Evolutionary conservation across 495 filamentous ascomycete genomes (phyloP).

Genomic region (Penicillium canariense): DNA sequence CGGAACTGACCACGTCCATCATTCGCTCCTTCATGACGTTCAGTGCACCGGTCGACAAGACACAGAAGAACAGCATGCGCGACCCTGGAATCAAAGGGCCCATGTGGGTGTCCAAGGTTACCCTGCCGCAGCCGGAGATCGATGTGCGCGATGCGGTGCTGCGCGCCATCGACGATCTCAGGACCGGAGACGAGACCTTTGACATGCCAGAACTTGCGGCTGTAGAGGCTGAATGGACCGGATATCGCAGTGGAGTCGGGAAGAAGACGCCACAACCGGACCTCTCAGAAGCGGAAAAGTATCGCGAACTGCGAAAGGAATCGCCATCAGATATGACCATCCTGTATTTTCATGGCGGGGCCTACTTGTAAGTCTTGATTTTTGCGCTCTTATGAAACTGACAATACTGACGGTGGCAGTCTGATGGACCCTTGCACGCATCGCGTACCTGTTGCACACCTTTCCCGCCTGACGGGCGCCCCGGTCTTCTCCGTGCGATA

Average conservation of each 20-base stretch:
- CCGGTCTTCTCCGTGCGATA: constrained; percentile 81
- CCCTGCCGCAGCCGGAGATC: constrained; percentile 53
- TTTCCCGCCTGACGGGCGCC: constrained; percentile 51
- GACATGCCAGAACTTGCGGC: constrained; percentile 52
- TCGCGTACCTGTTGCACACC: constrained; percentile 42
- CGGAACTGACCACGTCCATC: constrained; percentile 67
- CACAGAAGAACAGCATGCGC: constrained; percentile 59
- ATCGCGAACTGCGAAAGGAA: constrained; percentile 68
- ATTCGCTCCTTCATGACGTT: constrained; percentile 61
- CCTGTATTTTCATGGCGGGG: constrained; percentile 88
- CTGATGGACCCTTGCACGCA: constrained; percentile 76
- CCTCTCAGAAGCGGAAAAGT: constrained; percentile 69
- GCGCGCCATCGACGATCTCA: constrained; percentile 62
- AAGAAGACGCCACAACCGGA: constrained; percentile 53
- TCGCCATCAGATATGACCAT: constrained; percentile 63
- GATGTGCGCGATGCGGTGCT: constrained; percentile 59
- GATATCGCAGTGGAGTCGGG: constrained; percentile 59
- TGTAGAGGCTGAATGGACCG: constrained; percentile 87
- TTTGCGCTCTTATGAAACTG: not conserved
- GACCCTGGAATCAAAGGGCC: constrained; percentile 71
- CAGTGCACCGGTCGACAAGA: constrained; percentile 50
- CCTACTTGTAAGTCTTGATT: constrained; percentile 60
- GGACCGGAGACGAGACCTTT: constrained; percentile 45
- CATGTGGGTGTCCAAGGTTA: constrained; percentile 75
- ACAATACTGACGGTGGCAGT: constrained; percentile 18